Evolutionary conservation across 2,329 filamentous ascomycete species (phyloP), one percentile per base, ranked within the genome.

Genomic region (Gnomoniopsis sp.): DNA sequence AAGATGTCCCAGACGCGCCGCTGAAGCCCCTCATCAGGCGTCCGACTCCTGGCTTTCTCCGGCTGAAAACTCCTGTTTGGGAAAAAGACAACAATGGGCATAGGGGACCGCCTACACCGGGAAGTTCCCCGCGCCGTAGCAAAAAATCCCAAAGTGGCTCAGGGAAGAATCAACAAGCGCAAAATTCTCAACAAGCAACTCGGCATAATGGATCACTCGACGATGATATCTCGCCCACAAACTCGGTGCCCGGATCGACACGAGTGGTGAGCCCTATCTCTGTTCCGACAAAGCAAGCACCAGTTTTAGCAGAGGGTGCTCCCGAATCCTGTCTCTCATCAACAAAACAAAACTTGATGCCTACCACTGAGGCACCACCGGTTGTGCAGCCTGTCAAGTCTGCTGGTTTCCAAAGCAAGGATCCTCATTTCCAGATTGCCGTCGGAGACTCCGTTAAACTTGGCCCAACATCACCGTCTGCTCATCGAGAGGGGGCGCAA

Each of bases 31-130:
- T 47, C 26, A 19, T 21, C 0, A 44, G 34, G 21, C 21, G 14
- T 1, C n/a, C 23, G 1, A 6, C 34, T 12, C 48, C 44, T 6
- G 23, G 34, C 11, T 2, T 26, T 2, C 14, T 52, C n/a, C 53
- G 34, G 15, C 48, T 59, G 21, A 59, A 38, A 15, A 34, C 21
- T 26, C 53, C 57, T 26, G 41, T 55, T 10, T 59, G 57, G 57
- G 49, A n/a, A 3, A 53, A 46, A 2, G 51, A 21, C 3, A 23
- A 34, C 4, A 19, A 17, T 44, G n/a, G 46, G 10, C 12, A 8
- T 10, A 23, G 38, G 17, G 23, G 26, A 14, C 1, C n/a, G 15
- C 15, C 48, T 21, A 14, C 49, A 12, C 22, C 53, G 15, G 49
- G 12, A 19, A 10, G 15, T 1, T 21, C 17, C 15, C 26, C 6